Percentiles rank a stretch among this genome's conserved stretches.
phyloP scores from a whole-genome alignment of 257 asterid species.

The Agastache rugosa region DNA sequence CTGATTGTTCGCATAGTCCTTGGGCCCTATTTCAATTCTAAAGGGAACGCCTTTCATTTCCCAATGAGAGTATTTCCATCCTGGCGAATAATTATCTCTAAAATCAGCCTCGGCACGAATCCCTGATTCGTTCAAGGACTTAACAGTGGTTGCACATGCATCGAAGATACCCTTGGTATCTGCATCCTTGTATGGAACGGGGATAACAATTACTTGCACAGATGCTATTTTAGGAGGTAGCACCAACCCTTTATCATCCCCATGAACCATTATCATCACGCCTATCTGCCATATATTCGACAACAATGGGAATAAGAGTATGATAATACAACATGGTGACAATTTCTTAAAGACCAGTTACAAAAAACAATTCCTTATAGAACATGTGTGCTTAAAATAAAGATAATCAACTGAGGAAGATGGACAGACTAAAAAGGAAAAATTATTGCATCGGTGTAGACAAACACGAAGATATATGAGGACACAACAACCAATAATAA shows the following conservation, averaged over 20 bases:
- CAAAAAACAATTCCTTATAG: background rate
- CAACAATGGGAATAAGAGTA: slow-evolving; percentile 1
- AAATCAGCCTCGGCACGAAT: slow-evolving; percentile 80
- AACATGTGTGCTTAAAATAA: background rate
- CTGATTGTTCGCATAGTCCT: slow-evolving; percentile 84
- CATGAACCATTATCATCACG: slow-evolving; percentile 94
- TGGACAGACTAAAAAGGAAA: background rate
- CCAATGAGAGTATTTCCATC: slow-evolving; percentile 98
- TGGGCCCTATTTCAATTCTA: slow-evolving; percentile 95
- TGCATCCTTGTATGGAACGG: slow-evolving; percentile 72
- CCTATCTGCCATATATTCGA: slow-evolving; percentile 67
- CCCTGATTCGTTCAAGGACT: slow-evolving; percentile 52
- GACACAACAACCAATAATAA: background rate
- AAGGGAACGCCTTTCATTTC: slow-evolving; percentile 98
- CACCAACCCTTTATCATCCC: slow-evolving; percentile 86
- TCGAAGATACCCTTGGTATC: slow-evolving; percentile 63
- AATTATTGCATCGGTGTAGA: slow-evolving; percentile 33
- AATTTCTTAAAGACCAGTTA: background rate
- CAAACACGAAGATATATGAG: background rate
- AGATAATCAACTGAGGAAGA: slow-evolving; percentile 10
- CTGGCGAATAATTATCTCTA: slow-evolving; percentile 93
- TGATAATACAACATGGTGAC: background rate
- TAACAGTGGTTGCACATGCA: slow-evolving; percentile 75
- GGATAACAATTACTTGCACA: slow-evolving; percentile 76
- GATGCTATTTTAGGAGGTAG: slow-evolving; percentile 95